Conservation (phyloP, 805 yeast species). For the Scheffersomyces lignosus region DNA sequence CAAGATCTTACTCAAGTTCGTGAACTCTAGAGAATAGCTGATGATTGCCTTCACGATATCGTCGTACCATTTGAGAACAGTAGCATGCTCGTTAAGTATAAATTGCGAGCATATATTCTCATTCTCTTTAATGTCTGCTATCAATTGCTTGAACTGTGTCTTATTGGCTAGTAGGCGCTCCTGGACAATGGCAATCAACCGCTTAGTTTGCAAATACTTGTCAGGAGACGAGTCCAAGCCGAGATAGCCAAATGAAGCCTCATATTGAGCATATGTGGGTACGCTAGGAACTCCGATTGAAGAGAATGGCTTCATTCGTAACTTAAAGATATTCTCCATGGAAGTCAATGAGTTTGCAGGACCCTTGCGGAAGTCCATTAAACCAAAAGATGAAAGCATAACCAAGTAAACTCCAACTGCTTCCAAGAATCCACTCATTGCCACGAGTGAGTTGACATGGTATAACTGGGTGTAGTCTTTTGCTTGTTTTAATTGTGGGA, state of each 20-base stretch:
- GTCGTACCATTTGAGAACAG: conserved; percentile 16
- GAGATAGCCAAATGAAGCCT: conserved; percentile 13
- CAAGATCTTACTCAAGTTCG: conserved; percentile 8
- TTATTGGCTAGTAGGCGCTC: conserved; percentile 7
- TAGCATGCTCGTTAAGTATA: conserved; percentile 1
- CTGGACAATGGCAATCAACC: conserved; percentile 7
- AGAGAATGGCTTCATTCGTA: conserved; percentile 78
- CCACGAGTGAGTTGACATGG: conserved; percentile 17
- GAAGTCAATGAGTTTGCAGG: conserved; percentile 20
- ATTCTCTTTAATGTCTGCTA: conserved; percentile 3
- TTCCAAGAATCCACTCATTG: conserved; percentile 18
- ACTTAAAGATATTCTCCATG: conserved; percentile 25
- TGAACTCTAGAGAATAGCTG: conserved; percentile 14
- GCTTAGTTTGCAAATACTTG: conserved; percentile 3
- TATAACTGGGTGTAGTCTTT: conserved; percentile 21
- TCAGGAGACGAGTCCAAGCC: conserved; percentile 3
- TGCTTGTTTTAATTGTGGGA: conserved; percentile 35
- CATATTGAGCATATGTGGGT: conserved; percentile 49
- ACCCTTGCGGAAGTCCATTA: conserved; percentile 25
- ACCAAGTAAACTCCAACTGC: conserved; percentile 17
- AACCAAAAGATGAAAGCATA: conserved; percentile 16
- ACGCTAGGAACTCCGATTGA: conserved; percentile 75
- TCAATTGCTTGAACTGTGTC: conserved; percentile 1
- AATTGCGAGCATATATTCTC: conserved; percentile 4
- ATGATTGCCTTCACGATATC: conserved; percentile 16